Conservation (phyloP, 805 yeast species). For the Yamadazyma phyllophila region DNA sequence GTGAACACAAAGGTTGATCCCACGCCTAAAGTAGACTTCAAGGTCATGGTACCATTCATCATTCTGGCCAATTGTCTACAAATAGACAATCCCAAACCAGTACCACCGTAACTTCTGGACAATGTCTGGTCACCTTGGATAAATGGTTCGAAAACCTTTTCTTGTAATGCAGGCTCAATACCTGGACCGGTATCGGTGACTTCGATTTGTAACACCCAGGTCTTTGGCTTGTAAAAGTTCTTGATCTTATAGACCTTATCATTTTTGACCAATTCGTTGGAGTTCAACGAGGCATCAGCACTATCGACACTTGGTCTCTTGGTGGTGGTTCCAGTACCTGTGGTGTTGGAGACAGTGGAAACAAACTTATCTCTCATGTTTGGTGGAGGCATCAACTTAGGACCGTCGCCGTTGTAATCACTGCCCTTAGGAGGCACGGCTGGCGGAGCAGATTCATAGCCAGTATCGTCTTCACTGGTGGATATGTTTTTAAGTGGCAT, state of each 20-base stretch:
- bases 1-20: conserved; percentile 85
- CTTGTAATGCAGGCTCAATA: conserved; percentile 76
- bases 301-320: conserved; percentile 14
- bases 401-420: neutral
- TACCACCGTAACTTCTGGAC: conserved; percentile 91
- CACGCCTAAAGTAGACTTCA: conserved; percentile 71
- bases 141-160: conserved; percentile 90
- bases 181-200: conserved; percentile 96
- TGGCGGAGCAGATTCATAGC: conserved; percentile 4
- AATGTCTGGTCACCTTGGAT: conserved; percentile 96
- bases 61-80: conserved; percentile 86
- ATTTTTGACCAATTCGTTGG: conserved; percentile 34
- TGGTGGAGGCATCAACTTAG: conserved; percentile 12
- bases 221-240: conserved; percentile 36
- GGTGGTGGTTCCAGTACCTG: conserved; percentile 10
- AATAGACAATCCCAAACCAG: conserved; percentile 87
- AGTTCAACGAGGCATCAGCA: conserved; percentile 12
- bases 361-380: conserved; percentile 12
- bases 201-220: conserved; percentile 64
- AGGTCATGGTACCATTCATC: conserved; percentile 83
- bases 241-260: conserved; percentile 34
- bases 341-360: neutral
- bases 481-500: neutral
- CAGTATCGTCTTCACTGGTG: conserved; percentile 2
- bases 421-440: conserved; percentile 3